Evolutionary conservation across 2,329 filamentous ascomycete genomes (phyloP), one percentile per base, ranked within the genome.

Genomic region (Xylariales sp.): DNA sequence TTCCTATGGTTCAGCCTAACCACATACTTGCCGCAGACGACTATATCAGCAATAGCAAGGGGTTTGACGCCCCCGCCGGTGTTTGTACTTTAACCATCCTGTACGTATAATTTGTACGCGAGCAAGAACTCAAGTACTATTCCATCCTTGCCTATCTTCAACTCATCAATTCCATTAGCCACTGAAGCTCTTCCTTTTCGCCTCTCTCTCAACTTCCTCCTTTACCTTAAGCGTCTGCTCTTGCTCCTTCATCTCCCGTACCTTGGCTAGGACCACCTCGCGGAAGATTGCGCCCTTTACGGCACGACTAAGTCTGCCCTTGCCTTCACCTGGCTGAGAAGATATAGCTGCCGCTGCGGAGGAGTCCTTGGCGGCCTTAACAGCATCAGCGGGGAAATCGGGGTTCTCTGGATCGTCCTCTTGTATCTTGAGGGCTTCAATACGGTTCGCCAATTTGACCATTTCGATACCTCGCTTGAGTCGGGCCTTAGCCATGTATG

Each of bases 391-490:
- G 20, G 82, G 80, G 57, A 90, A 81, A 45, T 83, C 82, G 43
- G 86, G 84, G 51, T 88, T 81, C 45, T 93, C 81, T 5, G 73
- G 70, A 50, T 85, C 88, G 50, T 95, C 89, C 57, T 95, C 90
- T 62, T 93, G 85, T 71, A 94, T 84, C 69, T 89, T 95, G 69
- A 98, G 84, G 22, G 86, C 78, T 62, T 95, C 88, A 69, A 98
- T 97, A 50, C 91, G 87, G 69, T 96, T 96, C 51, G 88, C 82
- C 41, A 98, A 80, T 69, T 95, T 96, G 73, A 97, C 86, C 58
- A 95, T 83, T 66, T 97, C 88, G 69, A 98, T 94, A 56, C 90
- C 91, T 50, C 91, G 86, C 64, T 86, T 86, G 53, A 98, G 84
- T 48, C 89, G 88, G 43, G 88, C 88, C 66, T 89, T 89, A 49